A percentile compares a stretch with the other conserved stretches of the same genome.
Conservation (phyloP, 805 yeast genomes). For the Candida namnaoensis region DNA sequence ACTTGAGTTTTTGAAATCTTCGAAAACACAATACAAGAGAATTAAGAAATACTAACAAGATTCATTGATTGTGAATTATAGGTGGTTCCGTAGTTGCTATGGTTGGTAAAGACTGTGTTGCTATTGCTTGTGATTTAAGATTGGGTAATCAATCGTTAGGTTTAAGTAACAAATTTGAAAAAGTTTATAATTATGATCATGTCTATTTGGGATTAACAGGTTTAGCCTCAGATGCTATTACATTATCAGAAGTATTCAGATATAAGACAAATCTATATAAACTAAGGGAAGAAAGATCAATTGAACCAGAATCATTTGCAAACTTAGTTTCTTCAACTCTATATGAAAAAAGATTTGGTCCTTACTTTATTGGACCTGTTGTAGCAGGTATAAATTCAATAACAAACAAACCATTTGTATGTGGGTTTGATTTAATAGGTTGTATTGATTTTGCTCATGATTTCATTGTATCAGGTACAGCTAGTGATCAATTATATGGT, state of each 20-base stretch:
- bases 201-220: slow-evolving; percentile 92
- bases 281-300: slow-evolving; percentile 81
- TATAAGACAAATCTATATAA: slow-evolving; percentile 83
- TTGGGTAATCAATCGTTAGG: slow-evolving; percentile 92
- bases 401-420: slow-evolving; percentile 78
- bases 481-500: slow-evolving; percentile 93
- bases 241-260: slow-evolving; percentile 75
- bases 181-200: slow-evolving; percentile 79
- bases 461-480: slow-evolving; percentile 93
- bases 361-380: slow-evolving; percentile 93
- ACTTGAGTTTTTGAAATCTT: too few species aligned
- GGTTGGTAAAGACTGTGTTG: slow-evolving; percentile 98
- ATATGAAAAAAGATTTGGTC: slow-evolving; percentile 90
- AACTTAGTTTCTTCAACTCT: slow-evolving; percentile 84
- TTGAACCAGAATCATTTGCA: slow-evolving; percentile 92
- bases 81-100: slow-evolving; percentile 98
- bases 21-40: too few species aligned
- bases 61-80: slow-evolving; percentile 2
- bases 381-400: slow-evolving; percentile 91
- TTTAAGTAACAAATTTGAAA: slow-evolving; percentile 86
- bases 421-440: slow-evolving; percentile 95
- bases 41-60: slow-evolving; percentile 7
- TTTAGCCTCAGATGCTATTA: slow-evolving; percentile 86
- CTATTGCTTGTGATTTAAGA: slow-evolving; percentile 92
- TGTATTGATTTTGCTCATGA: slow-evolving; percentile 93